These are phyloP conservation scores for Antrodiella citrinella DNA, from an alignment of 768 basidiomycete species.

Conservation along the genomic window DNA sequence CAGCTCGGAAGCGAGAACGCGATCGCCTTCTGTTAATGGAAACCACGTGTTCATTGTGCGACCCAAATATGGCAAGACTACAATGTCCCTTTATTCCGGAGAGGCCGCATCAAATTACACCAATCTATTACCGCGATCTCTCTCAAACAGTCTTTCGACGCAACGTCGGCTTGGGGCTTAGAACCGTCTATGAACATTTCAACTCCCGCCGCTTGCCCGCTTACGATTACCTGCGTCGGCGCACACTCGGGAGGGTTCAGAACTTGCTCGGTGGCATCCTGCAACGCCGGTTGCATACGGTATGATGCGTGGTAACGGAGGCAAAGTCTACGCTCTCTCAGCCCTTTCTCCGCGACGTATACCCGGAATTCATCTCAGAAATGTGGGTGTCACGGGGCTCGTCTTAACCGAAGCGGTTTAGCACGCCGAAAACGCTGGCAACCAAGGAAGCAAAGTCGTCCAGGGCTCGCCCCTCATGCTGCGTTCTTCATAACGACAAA, in stretches of 20 bases:
- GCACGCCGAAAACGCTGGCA: slow-evolving; percentile 5
- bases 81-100: no score
- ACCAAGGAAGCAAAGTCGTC: slow-evolving; percentile 6
- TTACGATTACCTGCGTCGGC: neutral
- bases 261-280: neutral
- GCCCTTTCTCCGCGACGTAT: neutral
- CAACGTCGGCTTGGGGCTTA: neutral
- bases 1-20: neutral
- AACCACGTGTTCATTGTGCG: neutral
- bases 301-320: neutral
- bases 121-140: neutral
- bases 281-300: neutral
- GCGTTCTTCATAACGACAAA: slow-evolving; percentile 14
- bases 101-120: neutral
- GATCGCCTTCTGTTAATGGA: neutral
- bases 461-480: slow-evolving; percentile 5
- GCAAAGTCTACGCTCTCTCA: neutral
- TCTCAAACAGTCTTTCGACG: neutral
- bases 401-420: slow-evolving; percentile 8
- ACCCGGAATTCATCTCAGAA: neutral
- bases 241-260: no score
- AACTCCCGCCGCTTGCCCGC: neutral
- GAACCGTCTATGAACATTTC: neutral
- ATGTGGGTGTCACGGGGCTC: neutral
- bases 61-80: no score